Evolutionary conservation across 352 stramenopile genomes (phyloP).

Genomic region (Pythium vanterpoolii): DNA sequence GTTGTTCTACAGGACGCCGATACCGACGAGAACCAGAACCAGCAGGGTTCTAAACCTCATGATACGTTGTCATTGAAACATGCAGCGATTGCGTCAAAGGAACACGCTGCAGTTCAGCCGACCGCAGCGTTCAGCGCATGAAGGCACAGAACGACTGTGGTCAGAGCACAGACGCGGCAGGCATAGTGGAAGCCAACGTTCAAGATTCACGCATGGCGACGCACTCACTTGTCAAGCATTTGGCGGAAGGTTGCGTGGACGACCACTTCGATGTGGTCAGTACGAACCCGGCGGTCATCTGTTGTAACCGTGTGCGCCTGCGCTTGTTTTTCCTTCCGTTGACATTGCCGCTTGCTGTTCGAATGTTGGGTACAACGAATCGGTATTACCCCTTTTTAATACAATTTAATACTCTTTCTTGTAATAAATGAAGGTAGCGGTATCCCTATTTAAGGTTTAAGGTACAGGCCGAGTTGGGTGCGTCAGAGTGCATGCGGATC

Average conservation of each 20-base stretch:
- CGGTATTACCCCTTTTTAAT: not conserved
- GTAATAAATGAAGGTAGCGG: not conserved
- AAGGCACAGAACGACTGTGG: slow-evolving; percentile 3
- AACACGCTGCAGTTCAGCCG: not conserved
- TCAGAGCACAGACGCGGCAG: slow-evolving; percentile 1
- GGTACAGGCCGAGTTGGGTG: not conserved
- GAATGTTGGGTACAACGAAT: not conserved
- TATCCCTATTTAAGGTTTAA: not conserved
- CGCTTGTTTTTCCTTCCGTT: not conserved
- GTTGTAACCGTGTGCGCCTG: not conserved
- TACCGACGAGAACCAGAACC: too few species aligned
- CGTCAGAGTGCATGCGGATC: not conserved
- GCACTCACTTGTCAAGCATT: not conserved
- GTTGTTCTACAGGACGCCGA: not conserved
- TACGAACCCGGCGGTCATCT: not conserved
- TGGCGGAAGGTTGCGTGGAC: not conserved
- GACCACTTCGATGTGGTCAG: slow-evolving; percentile 6
- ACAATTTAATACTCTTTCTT: not conserved
- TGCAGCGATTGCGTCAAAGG: not conserved
- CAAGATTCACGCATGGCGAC: not conserved
- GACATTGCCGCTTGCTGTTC: not conserved
- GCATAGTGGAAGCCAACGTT: not conserved
- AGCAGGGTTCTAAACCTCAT: too few species aligned
- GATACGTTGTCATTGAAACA: too few species aligned
- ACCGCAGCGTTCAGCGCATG: slow-evolving; percentile 2